Conservation (phyloP, 257 asterid species). For the Przewalskia tangutica region DNA sequence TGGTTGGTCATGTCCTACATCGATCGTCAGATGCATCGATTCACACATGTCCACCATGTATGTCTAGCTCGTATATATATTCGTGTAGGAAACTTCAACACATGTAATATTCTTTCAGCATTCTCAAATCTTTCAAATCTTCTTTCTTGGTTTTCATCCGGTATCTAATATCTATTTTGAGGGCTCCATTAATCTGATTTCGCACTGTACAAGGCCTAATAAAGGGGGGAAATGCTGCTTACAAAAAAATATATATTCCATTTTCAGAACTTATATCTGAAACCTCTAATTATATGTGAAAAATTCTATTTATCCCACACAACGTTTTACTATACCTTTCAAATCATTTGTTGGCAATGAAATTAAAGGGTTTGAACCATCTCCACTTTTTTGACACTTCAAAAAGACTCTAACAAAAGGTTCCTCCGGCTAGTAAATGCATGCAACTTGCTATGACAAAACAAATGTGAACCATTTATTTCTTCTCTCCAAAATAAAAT, state of each 20-base stretch:
- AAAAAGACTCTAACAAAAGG: neutral
- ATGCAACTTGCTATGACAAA: neutral
- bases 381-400: too few relatives aligned
- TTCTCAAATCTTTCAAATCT: neutral
- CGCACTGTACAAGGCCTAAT: rapidly evolving
- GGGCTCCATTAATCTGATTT: neutral
- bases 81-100: neutral
- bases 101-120: neutral
- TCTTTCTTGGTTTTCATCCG: neutral
- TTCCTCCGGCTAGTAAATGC: neutral
- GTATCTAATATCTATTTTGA: rapidly evolving
- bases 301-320: too few relatives aligned
- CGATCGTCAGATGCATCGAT: too few relatives aligned
- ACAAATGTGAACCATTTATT: neutral
- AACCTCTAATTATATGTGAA: neutral
- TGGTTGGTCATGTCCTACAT: too few relatives aligned
- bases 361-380: too few relatives aligned
- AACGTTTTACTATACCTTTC: too few relatives aligned
- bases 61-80: neutral
- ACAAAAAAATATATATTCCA: too few relatives aligned
- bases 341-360: too few relatives aligned
- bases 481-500: neutral
- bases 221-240: neutral
- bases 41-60: neutral
- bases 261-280: too few relatives aligned